These are phyloP conservation scores for Grammothele lineata DNA, from an alignment of 768 basidiomycete species.

Conservation along the genomic window DNA sequence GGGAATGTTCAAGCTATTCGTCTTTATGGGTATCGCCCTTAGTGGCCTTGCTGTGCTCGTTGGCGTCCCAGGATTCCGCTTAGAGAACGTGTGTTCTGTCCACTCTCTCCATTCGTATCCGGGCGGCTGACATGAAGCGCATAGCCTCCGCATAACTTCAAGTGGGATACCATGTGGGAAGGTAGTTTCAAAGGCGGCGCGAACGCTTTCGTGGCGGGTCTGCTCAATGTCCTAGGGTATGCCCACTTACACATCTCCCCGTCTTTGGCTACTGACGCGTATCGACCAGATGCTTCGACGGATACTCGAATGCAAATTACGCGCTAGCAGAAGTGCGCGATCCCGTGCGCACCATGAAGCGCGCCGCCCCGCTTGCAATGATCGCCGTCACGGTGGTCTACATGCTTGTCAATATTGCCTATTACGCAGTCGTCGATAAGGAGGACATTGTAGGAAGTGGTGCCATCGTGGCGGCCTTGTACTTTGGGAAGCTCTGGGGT, in stretches of 20 bases:
- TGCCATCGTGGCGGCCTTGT: conserved; percentile 67
- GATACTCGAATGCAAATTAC: conserved; percentile 74
- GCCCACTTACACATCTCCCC: too few relatives aligned
- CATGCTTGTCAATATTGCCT: conserved; percentile 64
- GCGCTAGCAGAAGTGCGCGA: conserved; percentile 67
- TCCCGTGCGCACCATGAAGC: conserved; percentile 66
- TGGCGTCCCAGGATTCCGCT: conserved; percentile 44
- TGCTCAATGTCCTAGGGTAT: conserved; percentile 72
- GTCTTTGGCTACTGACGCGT: too few relatives aligned
- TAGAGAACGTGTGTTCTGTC: conserved; percentile 36
- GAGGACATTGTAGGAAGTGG: conserved; percentile 59
- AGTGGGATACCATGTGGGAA: conserved; percentile 60
- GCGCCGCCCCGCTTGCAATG: conserved; percentile 67
- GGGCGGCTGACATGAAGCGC: neutral
- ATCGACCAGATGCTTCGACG: conserved; percentile 56
- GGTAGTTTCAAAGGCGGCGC: conserved; percentile 45
- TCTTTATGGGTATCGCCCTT: conserved; percentile 46
- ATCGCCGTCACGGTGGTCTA: conserved; percentile 55
- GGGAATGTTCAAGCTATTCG: conserved; percentile 58
- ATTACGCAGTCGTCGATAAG: conserved; percentile 71
- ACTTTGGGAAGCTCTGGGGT: conserved; percentile 73
- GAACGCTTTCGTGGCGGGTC: conserved; percentile 59
- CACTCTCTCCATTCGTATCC: neutral
- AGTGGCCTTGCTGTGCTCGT: conserved; percentile 51
- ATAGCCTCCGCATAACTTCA: conserved; percentile 50